These are phyloP conservation scores for Gnetum montanum DNA, from an alignment of 75 land plant genomes.

Conservation along the genomic window DNA sequence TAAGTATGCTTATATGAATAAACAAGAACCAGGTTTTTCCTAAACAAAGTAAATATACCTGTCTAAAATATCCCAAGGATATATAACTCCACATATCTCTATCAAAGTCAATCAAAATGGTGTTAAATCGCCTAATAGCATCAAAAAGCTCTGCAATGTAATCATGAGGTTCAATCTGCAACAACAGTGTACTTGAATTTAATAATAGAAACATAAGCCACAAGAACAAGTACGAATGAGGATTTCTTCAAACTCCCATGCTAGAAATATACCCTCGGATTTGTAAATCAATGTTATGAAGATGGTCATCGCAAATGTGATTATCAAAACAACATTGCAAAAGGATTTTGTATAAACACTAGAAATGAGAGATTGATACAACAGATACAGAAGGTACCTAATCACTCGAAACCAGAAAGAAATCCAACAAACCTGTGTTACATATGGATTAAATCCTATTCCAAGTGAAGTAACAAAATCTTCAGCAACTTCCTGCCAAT, in stretches of 20 bases:
- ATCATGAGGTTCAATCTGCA: slow-evolving; percentile 96
- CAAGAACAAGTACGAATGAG: no score
- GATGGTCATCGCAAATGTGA: no score
- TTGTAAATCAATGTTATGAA: no score
- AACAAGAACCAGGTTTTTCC: no score
- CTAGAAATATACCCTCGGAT: no score
- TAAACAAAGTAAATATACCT: slow-evolving; percentile 38
- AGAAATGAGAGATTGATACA: not conserved
- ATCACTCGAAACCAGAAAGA: no score
- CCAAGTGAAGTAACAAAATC: slow-evolving; percentile 86
- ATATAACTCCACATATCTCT: slow-evolving; percentile 92
- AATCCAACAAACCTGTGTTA: slow-evolving; percentile 62
- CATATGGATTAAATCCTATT: slow-evolving; percentile 79
- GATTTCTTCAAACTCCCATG: no score
- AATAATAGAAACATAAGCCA: no score
- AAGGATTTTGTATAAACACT: not conserved
- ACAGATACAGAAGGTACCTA: not conserved
- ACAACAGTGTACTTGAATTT: no score
- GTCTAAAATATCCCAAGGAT: slow-evolving; percentile 86
- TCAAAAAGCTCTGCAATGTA: slow-evolving; percentile 77
- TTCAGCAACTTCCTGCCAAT: slow-evolving; percentile 75
- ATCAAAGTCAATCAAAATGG: slow-evolving; percentile 76
- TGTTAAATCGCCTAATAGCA: slow-evolving; percentile 65
- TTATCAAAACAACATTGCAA: not conserved
- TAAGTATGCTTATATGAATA: no score